Percentiles rank a stretch among this genome's conserved stretches.
phyloP scores from a whole-genome alignment of 108 stramenopile species.

The Cylindrotheca fusiformis region DNA sequence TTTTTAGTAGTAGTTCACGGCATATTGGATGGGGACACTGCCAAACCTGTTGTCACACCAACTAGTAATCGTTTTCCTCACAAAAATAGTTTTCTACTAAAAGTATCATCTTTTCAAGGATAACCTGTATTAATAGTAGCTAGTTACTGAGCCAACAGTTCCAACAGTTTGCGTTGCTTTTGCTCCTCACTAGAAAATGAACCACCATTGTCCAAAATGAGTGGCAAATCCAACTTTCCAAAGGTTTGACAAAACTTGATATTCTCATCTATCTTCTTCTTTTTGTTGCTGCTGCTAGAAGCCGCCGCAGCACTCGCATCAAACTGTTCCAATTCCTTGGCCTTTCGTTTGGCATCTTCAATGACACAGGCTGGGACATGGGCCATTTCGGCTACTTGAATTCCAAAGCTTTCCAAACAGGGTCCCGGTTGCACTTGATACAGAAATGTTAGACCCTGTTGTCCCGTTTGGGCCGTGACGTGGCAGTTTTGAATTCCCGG shows the following conservation, averaged over 20 bases:
- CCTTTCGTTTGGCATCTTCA: conserved; percentile 92
- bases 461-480: conserved; percentile 79
- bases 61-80: too few species aligned
- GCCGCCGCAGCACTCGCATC: conserved; percentile 12
- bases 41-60: too few species aligned
- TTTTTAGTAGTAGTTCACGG: too few species aligned
- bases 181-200: conserved; percentile 1
- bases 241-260: conserved; percentile 9
- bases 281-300: too few species aligned
- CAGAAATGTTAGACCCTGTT: conserved; percentile 76
- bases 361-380: conserved; percentile 85
- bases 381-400: conserved; percentile 96
- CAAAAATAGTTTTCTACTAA: too few species aligned
- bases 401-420: conserved; percentile 94
- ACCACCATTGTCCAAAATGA: conserved; percentile 12
- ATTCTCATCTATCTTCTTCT: background rate
- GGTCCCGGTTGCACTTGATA: conserved; percentile 90
- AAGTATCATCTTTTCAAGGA: too few species aligned
- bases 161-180: conserved; percentile 2
- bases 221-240: conserved; percentile 19
- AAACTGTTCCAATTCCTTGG: conserved; percentile 86
- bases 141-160: conserved; percentile 13
- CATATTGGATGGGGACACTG: too few species aligned
- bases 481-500: conserved; percentile 85
- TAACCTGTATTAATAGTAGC: too few species aligned